Evolutionary conservation across 1,284 basidiomycete genomes (phyloP), one percentile per base, ranked within the genome.

Genomic region (Hypsizygus ulmarius): DNA sequence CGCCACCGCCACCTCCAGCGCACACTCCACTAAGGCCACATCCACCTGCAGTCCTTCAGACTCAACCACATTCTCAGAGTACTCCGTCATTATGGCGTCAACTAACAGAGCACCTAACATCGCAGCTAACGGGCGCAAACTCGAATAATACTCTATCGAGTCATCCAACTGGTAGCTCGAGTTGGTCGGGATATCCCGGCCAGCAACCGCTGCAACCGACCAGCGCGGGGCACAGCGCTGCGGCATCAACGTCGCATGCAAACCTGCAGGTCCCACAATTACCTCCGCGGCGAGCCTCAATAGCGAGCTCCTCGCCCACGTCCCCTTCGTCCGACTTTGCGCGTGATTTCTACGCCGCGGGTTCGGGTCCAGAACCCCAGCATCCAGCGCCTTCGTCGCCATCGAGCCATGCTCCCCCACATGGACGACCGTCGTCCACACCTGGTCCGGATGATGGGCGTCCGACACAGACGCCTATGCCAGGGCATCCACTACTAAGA

Each of bases 401-500:
- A 4, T 1, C 42, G 16, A 12, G 4, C 35, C 56, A 59, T 50
- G 56, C 60, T n/a, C 56, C 39, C 21, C 51, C 39, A 32, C 44
- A 34, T 27, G 57, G 11, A 6, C 12, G 19, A 11, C 37, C 39
- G 6, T 35, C 46, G 9, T 15, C 50, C 6, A 45, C 52, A n/a
- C 21, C 28, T 32, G 15, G 36, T 9, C 57, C 64, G 1, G 70
- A 80, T 43, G 79, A 84, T 50, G 75, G 75, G 6, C 68, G 69
- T 2, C 87, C 87, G 0, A 90, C 87, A 1, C 71, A 63, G 3
- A 70, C 62, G 5, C 86, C 87, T 1, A 70, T 73, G 0, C 77
- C 82, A 0, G 87, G 88, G 0, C 81, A 80, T 53, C 82, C 84
- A 0, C 65, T 88, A 8, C 62, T 90, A 47, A 68, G 71, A 28